These are phyloP conservation scores for Eucalyptus erythrocorys DNA, from an alignment of 345 rosid genomes.

Conservation along the genomic window DNA sequence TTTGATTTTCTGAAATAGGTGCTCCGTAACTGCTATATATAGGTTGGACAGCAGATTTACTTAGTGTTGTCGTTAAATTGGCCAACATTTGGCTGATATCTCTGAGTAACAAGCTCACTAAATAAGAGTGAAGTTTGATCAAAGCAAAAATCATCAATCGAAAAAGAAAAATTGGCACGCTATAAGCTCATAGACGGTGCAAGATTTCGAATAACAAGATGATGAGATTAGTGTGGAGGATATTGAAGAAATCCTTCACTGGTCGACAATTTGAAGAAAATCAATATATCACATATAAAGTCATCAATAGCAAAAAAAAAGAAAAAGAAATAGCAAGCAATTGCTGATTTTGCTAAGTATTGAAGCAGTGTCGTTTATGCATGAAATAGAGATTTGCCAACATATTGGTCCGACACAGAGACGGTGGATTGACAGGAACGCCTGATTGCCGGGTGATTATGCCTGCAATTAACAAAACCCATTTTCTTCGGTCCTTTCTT, in stretches of 20 bases:
- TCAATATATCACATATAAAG: background rate
- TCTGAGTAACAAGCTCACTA: background rate
- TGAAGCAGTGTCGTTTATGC: background rate
- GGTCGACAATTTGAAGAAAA: background rate
- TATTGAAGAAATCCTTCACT: background rate
- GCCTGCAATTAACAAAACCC: background rate
- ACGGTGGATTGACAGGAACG: background rate
- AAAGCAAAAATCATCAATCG: background rate
- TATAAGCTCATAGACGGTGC: background rate
- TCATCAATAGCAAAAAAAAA: background rate
- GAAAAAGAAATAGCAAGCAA: background rate
- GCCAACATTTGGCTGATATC: background rate
- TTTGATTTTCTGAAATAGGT: background rate
- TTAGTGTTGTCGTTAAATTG: background rate
- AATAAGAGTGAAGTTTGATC: background rate
- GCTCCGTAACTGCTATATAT: background rate
- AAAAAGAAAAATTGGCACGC: background rate
- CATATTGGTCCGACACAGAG: background rate
- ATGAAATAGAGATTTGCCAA: background rate
- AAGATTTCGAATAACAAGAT: background rate
- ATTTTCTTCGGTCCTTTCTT: background rate
- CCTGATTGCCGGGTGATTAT: background rate
- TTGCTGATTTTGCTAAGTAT: background rate
- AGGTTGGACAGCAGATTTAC: background rate
- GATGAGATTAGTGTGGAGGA: background rate